A percentile compares a stretch with the other conserved stretches of the same genome.
Evolutionary conservation across 2,329 filamentous ascomycete species (phyloP).

Genomic region (Aspergillus phoenicis): DNA sequence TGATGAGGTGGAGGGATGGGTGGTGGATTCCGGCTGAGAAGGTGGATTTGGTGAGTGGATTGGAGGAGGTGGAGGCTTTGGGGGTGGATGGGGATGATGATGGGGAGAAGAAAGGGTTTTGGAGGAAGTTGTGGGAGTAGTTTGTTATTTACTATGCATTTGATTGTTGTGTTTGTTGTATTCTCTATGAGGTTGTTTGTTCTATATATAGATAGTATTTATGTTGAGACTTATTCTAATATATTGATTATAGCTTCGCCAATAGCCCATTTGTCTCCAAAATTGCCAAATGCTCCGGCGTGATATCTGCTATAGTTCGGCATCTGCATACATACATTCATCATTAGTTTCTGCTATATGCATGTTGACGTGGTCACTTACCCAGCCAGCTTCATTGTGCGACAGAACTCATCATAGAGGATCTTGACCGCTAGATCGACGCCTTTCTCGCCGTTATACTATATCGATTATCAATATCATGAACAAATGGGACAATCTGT

Average conservation of each 20-base stretch:
- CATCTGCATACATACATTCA: not conserved
- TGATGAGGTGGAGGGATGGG: not conserved
- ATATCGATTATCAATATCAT: not conserved
- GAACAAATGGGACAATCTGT: not conserved
- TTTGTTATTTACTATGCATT: not conserved
- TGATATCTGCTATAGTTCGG: not conserved
- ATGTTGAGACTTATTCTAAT: not conserved
- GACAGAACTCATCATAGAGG: constrained; percentile 25
- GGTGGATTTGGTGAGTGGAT: not conserved
- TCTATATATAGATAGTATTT: not conserved
- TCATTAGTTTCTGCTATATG: not conserved
- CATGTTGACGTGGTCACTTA: constrained; percentile 7
- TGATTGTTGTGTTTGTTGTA: not conserved
- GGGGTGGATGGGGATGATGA: not conserved
- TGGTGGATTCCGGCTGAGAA: not conserved
- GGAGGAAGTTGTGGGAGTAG: not conserved
- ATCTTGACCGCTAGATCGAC: constrained; percentile 31
- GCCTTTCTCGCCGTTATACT: constrained; percentile 29
- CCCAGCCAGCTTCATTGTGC: constrained; percentile 28
- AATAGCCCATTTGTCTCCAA: not conserved
- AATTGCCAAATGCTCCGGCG: not conserved
- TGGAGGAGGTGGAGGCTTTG: constrained; percentile 2
- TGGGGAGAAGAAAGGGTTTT: not conserved
- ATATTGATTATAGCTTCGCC: not conserved
- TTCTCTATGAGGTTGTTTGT: not conserved